Conservation (phyloP, 2,329 filamentous ascomycete genomes). For the Penicillium sumatraense region DNA sequence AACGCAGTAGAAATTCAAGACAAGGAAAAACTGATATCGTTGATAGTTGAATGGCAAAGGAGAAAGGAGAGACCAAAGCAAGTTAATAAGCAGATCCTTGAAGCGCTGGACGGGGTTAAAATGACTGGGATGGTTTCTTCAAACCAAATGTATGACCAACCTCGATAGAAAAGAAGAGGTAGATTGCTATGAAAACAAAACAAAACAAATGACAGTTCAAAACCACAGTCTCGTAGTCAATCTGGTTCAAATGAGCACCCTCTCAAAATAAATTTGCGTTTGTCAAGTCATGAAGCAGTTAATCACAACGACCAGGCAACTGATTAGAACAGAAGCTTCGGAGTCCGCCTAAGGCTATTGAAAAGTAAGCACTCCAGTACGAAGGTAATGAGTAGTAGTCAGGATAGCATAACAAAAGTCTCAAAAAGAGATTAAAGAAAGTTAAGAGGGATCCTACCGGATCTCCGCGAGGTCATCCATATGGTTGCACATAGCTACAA, state of each 20-base stretch:
- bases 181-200: constrained; percentile 32
- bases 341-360: constrained; percentile 56
- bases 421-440: not conserved
- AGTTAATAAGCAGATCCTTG: constrained; percentile 25
- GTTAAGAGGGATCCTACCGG: constrained; percentile 62
- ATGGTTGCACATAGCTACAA: constrained; percentile 97
- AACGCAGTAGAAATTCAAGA: constrained; percentile 19
- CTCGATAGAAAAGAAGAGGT: constrained; percentile 49
- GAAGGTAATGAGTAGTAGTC: constrained; percentile 2
- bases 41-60: constrained; percentile 11
- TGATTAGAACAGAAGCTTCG: constrained; percentile 58
- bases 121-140: constrained; percentile 33
- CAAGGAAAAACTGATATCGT: constrained; percentile 4
- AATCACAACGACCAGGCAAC: constrained; percentile 18
- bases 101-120: constrained; percentile 33
- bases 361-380: constrained; percentile 22
- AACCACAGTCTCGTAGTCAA: constrained; percentile 39
- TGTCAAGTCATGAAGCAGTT: constrained; percentile 29
- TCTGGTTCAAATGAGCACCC: constrained; percentile 37
- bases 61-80: constrained; percentile 33
- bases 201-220: constrained; percentile 21
- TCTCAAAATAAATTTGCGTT: constrained; percentile 34
- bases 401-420: not conserved
- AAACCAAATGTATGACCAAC: constrained; percentile 52
- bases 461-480: constrained; percentile 93